Evolutionary conservation across 768 basidiomycete species (phyloP), one percentile per base, ranked within the genome.

Genomic region (Hygrophorus pudorinus): DNA sequence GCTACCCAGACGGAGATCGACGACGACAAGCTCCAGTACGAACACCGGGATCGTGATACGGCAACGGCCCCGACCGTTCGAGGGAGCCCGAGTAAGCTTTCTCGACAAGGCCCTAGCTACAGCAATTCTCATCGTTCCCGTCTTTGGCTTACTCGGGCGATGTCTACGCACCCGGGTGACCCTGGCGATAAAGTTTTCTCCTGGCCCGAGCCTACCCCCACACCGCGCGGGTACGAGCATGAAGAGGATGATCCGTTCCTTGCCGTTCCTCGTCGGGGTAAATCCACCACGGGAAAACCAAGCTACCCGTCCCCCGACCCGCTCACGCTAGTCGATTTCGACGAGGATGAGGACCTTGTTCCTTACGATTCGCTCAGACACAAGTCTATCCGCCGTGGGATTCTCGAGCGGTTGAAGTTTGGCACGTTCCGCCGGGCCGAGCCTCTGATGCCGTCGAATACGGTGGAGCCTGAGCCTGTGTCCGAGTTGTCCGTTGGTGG

Each of bases 351-450:
- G 21, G 56, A 57, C 21, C 38, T 48, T 18, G 45, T 59, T 5
- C 70, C 70, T 0, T 72, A 70, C 60, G 73, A 72, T 45, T 60
- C 65, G 24, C 56, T 73, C 14, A 64, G 71, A 5, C 71, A 73
- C 50, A 71, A 67, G 53, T 72, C 71, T 50, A 75, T 76, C 53
- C 68, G 72, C 40, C 70, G 73, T 7, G 70, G 65, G 8, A 71
- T 77, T 28, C 54, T 76, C 37, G 71, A 69, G 45, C 54, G 65
- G 24, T 64, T 66, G n/a, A 51, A 62, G 59, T 58, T 62, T 42
- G 56, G 65, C 38, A 62, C 58, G 4, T 57, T 63, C 4, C 54
- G 64, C 29, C 55, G 57, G 12, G 49, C 47, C 7, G 51, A 52
- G 16, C 51, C 51, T 2, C 53, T 54, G 29, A 44, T 49, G 44